Base-by-base conservation (phyloP, 2,329 filamentous ascomycete genomes). In the Talaromyces verruculosus region DNA sequence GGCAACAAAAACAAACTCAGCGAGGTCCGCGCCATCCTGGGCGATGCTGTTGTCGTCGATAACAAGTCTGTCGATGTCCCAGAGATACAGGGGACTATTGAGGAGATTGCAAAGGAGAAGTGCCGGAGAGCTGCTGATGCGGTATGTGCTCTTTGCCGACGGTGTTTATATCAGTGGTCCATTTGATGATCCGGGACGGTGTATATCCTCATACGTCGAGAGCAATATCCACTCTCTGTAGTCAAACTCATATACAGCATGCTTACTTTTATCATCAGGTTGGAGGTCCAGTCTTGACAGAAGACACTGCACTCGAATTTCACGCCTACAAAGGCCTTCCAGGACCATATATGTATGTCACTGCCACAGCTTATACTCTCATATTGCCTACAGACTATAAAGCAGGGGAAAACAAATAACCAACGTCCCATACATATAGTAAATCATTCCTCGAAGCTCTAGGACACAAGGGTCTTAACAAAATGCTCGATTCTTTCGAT, bases 301-400 rank as follows among this genome's bases (percentile, higher is more conserved):
- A 99, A 80, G 95, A 99, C 79, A 99, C 95, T 17, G 93, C 93
- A 71, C 84, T 99, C 59, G 96, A 93, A 82, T 99, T 97, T 77
- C 89, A 91, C 75, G 93, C 94, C 22, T 85, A 97, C 68, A 88
- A 91, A 67, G 93, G 93, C n/a, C 84, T 99, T 35, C 95, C 95
- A 1, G 95, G 95, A 1, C 92, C 94, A 47, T 99, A 99, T 78
- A 96, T 99, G 94, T 67, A 67, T 53, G 63, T 96, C 84, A 71
- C 87, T 80, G 11, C 17, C 17, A 45, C 51, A n/a, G 11, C 35
- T 43, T n/a, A 33, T 22, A 49, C 28, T 5, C 10, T 1, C 8
- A 57, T 55, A 15, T 45, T 35, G 17, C 19, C n/a, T n/a, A 53
- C 39, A 22, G 25, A 43, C 35, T 43, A 22, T 22, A 43, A 45